Percentiles rank a stretch among this genome's conserved stretches.
These are phyloP conservation scores for Begonia loranthoides DNA, from an alignment of 306 rosid species.

Conservation along the genomic window DNA sequence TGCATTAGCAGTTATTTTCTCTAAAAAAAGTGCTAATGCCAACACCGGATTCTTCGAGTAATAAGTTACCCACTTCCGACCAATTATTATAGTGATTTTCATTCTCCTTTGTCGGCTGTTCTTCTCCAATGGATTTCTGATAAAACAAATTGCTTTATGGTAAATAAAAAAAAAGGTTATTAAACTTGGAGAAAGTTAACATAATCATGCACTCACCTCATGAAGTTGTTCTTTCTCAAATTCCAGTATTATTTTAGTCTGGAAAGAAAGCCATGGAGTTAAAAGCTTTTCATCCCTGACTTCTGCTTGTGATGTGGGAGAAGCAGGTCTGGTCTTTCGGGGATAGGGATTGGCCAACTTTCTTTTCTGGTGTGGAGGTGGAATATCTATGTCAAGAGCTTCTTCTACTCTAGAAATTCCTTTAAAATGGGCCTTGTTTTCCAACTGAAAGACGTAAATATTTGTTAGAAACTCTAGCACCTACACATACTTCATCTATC, in stretches of 20 bases:
- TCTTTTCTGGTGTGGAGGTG: slow-evolving; percentile 97
- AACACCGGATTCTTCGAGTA: slow-evolving; percentile 33
- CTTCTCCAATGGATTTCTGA: slow-evolving; percentile 42
- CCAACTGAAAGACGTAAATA: slow-evolving; percentile 47
- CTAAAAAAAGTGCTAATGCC: too few species aligned
- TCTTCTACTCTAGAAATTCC: slow-evolving; percentile 62
- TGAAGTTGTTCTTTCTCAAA: slow-evolving; percentile 53
- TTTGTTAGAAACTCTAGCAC: slow-evolving; percentile 2
- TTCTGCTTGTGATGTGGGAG: slow-evolving; percentile 35
- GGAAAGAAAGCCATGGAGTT: slow-evolving; percentile 34
- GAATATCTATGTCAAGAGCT: slow-evolving; percentile 73
- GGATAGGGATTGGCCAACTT: slow-evolving; percentile 93
- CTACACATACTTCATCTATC: too few species aligned
- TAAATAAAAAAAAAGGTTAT: slow-evolving; percentile 2
- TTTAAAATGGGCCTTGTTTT: slow-evolving; percentile 74
- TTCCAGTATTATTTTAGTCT: slow-evolving; percentile 40
- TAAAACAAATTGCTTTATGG: slow-evolving; percentile 11
- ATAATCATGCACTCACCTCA: slow-evolving; percentile 40
- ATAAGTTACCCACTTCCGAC: slow-evolving; percentile 34
- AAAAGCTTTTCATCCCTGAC: slow-evolving; percentile 51
- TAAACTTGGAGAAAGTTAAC: slow-evolving; percentile 5
- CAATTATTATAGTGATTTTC: slow-evolving; percentile 41
- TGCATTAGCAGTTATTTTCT: too few species aligned
- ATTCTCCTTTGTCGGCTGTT: slow-evolving; percentile 25
- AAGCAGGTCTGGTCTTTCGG: slow-evolving; percentile 42